phyloP scores from a whole-genome alignment of 1,139 yeast species.

The Lodderomyces orthopsilosis region DNA sequence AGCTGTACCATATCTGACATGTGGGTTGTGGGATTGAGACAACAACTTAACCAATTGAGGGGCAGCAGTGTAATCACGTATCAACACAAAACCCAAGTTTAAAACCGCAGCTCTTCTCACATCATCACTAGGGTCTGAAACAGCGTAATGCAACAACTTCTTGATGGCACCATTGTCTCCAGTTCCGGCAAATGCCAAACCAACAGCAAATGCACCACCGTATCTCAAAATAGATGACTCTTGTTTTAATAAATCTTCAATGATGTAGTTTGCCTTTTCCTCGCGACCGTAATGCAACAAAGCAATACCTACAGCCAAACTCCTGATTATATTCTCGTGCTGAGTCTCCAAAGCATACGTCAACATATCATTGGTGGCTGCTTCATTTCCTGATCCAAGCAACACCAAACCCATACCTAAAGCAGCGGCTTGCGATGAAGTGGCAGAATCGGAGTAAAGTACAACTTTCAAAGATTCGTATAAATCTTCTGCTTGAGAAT shows the following conservation, averaged over 20 bases:
- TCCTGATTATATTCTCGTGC: slow-evolving; percentile 93
- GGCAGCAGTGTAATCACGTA: slow-evolving; percentile 88
- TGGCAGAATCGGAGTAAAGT: slow-evolving; percentile 85
- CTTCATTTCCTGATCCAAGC: slow-evolving; percentile 86
- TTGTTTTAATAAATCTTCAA: slow-evolving; percentile 64
- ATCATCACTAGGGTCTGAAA: slow-evolving; percentile 93
- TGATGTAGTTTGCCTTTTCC: slow-evolving; percentile 72
- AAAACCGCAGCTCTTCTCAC: slow-evolving; percentile 96
- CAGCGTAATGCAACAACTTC: slow-evolving; percentile 86
- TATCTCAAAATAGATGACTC: slow-evolving; percentile 87
- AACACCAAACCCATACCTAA: slow-evolving; percentile 93
- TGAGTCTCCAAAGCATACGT: slow-evolving; percentile 93
- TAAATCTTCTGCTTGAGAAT: slow-evolving; percentile 67
- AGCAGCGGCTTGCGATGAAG: slow-evolving; percentile 97
- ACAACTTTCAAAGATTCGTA: slow-evolving; percentile 85
- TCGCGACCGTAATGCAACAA: slow-evolving; percentile 84
- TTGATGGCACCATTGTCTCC: slow-evolving; percentile 87
- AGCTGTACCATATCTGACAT: slow-evolving; percentile 97
- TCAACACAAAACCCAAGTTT: slow-evolving; percentile 87
- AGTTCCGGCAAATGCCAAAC: slow-evolving; percentile 96
- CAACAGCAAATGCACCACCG: slow-evolving; percentile 94
- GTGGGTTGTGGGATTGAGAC: slow-evolving; percentile 95
- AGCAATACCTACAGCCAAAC: slow-evolving; percentile 87
- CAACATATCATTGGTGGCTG: slow-evolving; percentile 77
- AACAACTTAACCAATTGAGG: slow-evolving; percentile 93